These are phyloP conservation scores for Eutrema japonicum DNA, from an alignment of 345 rosid species.

Conservation along the genomic window DNA sequence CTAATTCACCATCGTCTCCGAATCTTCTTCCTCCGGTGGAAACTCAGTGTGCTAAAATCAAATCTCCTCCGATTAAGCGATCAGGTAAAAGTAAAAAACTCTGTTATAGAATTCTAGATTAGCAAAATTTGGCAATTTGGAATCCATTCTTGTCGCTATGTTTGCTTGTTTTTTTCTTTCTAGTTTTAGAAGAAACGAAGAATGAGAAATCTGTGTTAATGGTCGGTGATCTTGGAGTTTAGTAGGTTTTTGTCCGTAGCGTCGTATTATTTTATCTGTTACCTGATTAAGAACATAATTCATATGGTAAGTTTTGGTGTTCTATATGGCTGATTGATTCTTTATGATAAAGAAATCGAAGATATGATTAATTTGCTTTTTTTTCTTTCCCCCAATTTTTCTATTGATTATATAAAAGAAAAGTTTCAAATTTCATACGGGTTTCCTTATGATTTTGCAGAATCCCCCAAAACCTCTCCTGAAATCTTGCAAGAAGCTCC, in stretches of 20 bases:
- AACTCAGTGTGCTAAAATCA: constrained; percentile 28
- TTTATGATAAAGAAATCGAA: constrained; percentile 39
- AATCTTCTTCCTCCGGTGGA: constrained; percentile 17
- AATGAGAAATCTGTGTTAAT: not conserved
- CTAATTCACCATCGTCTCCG: constrained; percentile 10
- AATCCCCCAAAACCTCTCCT: constrained; percentile 50
- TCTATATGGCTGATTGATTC: constrained; percentile 26
- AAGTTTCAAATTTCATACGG: constrained; percentile 32
- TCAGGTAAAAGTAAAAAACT: constrained; percentile 48
- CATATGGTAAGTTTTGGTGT: constrained; percentile 24
- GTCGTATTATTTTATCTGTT: constrained; percentile 23
- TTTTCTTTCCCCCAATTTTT: not conserved
- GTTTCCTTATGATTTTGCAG: constrained; percentile 44
- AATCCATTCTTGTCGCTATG: not conserved
- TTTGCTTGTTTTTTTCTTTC: not conserved
- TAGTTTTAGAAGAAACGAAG: constrained; percentile 6
- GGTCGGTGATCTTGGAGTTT: constrained; percentile 60
- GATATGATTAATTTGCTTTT: constrained; percentile 24
- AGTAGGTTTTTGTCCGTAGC: constrained; percentile 61
- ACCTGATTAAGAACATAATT: constrained; percentile 38
- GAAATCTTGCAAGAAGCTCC: constrained; percentile 52
- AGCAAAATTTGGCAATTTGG: not conserved
- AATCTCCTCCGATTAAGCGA: constrained; percentile 29
- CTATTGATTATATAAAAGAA: not conserved
- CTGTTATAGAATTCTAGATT: constrained; percentile 1